Evolutionary conservation across 768 basidiomycete genomes (phyloP).

Genomic region (Calvatia gigantea): DNA sequence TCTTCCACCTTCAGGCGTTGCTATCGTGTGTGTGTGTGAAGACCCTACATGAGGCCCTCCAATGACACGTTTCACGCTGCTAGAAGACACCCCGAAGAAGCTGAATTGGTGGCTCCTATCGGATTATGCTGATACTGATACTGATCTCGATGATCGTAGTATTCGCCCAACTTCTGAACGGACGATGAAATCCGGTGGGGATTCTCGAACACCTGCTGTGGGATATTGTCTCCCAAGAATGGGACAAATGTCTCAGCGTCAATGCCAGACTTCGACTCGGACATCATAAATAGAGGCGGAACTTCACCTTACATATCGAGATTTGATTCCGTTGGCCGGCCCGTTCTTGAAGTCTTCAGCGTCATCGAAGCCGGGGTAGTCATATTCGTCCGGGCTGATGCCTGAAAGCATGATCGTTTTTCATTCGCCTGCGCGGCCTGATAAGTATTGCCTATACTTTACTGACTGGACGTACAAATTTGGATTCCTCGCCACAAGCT

Average conservation of each 20-base stretch:
- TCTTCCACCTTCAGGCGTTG: background rate
- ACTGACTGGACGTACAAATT: too few species aligned
- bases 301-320: too few species aligned
- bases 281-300: background rate
- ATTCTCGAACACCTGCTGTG: background rate
- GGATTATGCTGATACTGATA: background rate
- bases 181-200: background rate
- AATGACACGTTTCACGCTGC: background rate
- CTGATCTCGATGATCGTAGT: slow-evolving; percentile 1
- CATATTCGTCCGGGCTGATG: too few species aligned
- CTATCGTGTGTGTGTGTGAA: background rate
- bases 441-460: too few species aligned
- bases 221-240: background rate
- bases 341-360: background rate
- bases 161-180: background rate
- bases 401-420: too few species aligned
- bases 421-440: too few species aligned
- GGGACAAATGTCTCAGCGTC: too few species aligned
- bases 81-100: background rate
- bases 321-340: background rate
- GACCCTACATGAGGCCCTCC: background rate
- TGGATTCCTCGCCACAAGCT: background rate
- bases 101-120: background rate
- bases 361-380: background rate
- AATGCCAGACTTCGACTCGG: background rate